phyloP scores from a whole-genome alignment of 495 filamentous ascomycete species.

The Hyaloscypha hepaticicola region DNA sequence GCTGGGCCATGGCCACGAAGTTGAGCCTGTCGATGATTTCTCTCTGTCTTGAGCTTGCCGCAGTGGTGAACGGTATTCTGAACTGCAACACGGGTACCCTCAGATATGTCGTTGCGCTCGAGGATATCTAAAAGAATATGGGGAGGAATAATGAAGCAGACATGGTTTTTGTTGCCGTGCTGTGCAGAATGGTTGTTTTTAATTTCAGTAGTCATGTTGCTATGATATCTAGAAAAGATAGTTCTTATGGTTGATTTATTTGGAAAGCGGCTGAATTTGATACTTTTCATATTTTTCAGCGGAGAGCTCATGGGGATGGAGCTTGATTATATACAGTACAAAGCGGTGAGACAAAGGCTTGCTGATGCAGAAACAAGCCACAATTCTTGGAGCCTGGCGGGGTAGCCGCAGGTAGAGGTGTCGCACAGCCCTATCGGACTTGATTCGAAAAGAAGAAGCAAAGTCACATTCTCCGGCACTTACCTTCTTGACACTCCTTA shows the following conservation, averaged over 20 bases:
- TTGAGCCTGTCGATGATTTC: neutral
- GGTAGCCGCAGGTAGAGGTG: neutral
- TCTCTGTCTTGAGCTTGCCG: neutral
- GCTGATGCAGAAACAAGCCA: neutral
- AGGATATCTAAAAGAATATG: neutral
- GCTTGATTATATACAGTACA: neutral
- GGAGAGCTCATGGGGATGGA: neutral
- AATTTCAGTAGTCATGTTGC: neutral
- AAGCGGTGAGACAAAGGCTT: neutral
- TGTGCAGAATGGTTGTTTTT: too few relatives aligned
- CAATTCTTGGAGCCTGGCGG: neutral
- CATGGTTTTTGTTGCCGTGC: neutral
- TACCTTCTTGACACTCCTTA: neutral
- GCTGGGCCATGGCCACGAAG: neutral
- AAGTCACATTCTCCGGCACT: neutral
- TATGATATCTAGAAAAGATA: neutral
- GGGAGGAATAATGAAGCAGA: neutral
- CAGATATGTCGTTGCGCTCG: neutral
- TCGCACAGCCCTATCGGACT: neutral
- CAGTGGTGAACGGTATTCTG: neutral
- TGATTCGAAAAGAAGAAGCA: neutral
- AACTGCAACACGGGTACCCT: neutral
- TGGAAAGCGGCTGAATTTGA: neutral
- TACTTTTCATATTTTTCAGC: neutral
- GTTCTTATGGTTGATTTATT: neutral